Evolutionary conservation across 495 filamentous ascomycete genomes (phyloP).

Genomic region (Barbatosphaeria neglecta): DNA sequence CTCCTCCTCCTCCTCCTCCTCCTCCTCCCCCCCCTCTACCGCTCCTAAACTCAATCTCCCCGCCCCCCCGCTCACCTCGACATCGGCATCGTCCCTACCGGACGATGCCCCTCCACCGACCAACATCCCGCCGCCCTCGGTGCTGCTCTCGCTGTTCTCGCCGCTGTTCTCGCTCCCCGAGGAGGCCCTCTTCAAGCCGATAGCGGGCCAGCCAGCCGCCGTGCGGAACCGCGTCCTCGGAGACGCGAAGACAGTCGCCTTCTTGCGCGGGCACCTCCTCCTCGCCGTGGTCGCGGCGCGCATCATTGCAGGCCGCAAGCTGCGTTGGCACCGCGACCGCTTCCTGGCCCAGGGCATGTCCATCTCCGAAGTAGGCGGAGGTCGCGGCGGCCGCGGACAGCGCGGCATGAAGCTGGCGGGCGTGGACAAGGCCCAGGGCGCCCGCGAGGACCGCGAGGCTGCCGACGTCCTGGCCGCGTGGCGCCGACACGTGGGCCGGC

Average conservation of each 20-base stretch:
- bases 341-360: slow-evolving; percentile 80
- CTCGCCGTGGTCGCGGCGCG: slow-evolving; percentile 58
- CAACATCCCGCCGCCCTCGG: slow-evolving; percentile 79
- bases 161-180: slow-evolving; percentile 47
- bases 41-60: too few relatives aligned
- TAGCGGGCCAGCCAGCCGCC: slow-evolving; percentile 38
- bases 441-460: slow-evolving; percentile 79
- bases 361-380: slow-evolving; percentile 45
- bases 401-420: slow-evolving; percentile 85
- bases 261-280: slow-evolving; percentile 40
- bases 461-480: slow-evolving; percentile 65
- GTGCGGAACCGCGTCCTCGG: slow-evolving; percentile 45
- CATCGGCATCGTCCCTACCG: neutral
- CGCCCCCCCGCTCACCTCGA: neutral
- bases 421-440: slow-evolving; percentile 65
- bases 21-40: neutral
- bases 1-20: neutral
- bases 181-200: slow-evolving; percentile 40
- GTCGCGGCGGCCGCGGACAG: slow-evolving; percentile 53
- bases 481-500: slow-evolving; percentile 52
- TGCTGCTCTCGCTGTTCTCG: slow-evolving; percentile 67
- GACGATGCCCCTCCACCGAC: slow-evolving; percentile 50
- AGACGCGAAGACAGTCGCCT: slow-evolving; percentile 40
- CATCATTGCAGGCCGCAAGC: slow-evolving; percentile 73
- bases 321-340: slow-evolving; percentile 82